Conservation (phyloP, 345 rosid species). For the Pistacia integerrima region DNA sequence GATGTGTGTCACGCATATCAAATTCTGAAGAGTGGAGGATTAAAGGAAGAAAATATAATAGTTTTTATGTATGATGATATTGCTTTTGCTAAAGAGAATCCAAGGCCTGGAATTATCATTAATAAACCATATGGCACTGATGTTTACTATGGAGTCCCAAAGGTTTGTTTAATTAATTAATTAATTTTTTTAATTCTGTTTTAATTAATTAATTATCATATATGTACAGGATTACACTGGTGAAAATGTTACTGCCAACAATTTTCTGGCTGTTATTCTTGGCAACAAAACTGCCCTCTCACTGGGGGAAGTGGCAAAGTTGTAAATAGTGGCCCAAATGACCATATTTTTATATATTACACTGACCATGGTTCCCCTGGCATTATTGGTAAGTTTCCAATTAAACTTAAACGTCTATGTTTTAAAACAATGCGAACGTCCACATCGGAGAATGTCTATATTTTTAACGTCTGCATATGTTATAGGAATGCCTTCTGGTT, state of each 20-base stretch:
- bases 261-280: conserved; percentile 53
- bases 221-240: conserved; percentile 55
- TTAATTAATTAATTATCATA: not conserved
- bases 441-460: too few species aligned
- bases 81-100: conserved; percentile 44
- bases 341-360: conserved; percentile 56
- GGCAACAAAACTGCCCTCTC: conserved; percentile 55
- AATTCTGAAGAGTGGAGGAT: conserved; percentile 36
- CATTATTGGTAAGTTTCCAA: conserved; percentile 24
- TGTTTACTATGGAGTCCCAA: conserved; percentile 68
- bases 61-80: conserved; percentile 88
- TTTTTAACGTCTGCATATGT: not conserved
- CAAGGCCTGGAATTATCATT: conserved; percentile 64
- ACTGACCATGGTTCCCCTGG: conserved; percentile 72
- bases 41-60: conserved; percentile 68
- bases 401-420: too few species aligned
- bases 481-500: conserved; percentile 47
- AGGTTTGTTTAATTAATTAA: conserved; percentile 33
- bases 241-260: conserved; percentile 33
- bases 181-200: not conserved
- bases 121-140: conserved; percentile 58
- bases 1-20: conserved; percentile 82
- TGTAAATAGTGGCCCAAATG: conserved; percentile 55
- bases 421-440: too few species aligned
- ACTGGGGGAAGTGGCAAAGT: conserved; percentile 74